Evolutionary conservation across 306 rosid species (phyloP), one percentile per base, ranked within the genome.

Genomic region (Purshia tridentata): DNA sequence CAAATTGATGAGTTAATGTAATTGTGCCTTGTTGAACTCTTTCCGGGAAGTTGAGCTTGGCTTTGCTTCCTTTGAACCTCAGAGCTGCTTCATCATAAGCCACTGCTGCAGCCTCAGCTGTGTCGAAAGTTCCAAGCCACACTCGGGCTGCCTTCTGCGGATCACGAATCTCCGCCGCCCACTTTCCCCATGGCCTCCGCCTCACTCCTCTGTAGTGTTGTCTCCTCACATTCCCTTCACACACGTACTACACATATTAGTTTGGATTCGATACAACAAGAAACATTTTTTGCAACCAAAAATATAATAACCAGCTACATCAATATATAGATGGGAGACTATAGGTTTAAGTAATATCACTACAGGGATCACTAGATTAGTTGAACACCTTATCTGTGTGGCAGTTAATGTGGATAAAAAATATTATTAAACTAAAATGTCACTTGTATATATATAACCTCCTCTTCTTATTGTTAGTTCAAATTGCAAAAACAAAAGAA

Each of bases 121-220:
- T 85, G 41, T 88, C 91, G 3, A 88, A 90, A 0, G 98, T 92
- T 44, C 98, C 98, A 2, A 92, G 91, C 98, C 98, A 92, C 11
- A 92, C 94, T 49, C 98, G 72, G 0, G 91, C 90, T 11, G 98
- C 96, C 47, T 84, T 92, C 64, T 81, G 76, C 4, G 98, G 98
- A 74, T 92, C 95, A 0, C 98, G 91, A 75, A 92, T 92, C 84
- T 92, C 98, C 3, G 98, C 92, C 0, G 98, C 98, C 96, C 96
- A 92, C 9, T 90, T 92, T 0, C 98, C 98, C 96, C 96, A 90
- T 23, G 96, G 96, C n/a, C 98, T 75, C 51, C 89, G 96, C 74
- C 98, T 85, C 40, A 92, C 98, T 61, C 98, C 98, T 84, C 98
- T 88, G 44, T 92, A 92, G 80, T 90, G 92, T 65, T 89, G 86